Evolutionary conservation across 495 filamentous ascomycete genomes (phyloP).

Genomic region (Lepidopterella palustris): DNA sequence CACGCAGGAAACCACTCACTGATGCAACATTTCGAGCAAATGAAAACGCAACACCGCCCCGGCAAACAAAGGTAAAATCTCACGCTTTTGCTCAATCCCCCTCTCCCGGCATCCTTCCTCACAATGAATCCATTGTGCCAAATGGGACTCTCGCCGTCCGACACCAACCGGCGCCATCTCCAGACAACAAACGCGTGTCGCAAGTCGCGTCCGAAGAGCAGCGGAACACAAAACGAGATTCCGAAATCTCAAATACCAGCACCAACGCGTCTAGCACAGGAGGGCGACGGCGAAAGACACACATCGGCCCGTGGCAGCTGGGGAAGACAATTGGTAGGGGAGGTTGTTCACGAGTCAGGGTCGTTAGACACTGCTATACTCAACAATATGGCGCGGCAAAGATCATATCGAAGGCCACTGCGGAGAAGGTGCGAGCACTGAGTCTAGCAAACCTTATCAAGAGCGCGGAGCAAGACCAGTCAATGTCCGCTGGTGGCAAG

Average conservation of each 20-base stretch:
- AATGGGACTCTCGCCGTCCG: conserved; percentile 26
- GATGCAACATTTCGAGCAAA: conserved; percentile 24
- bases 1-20: conserved; percentile 8
- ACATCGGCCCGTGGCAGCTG: conserved; percentile 84
- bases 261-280: conserved; percentile 53
- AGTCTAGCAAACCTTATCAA: conserved; percentile 63
- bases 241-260: conserved; percentile 64
- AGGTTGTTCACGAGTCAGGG: conserved; percentile 73
- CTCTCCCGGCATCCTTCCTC: conserved; percentile 12
- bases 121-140: conserved; percentile 22
- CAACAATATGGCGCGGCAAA: conserved; percentile 82
- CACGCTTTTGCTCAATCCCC: conserved; percentile 1
- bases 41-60: conserved; percentile 8
- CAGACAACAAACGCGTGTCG: conserved; percentile 50
- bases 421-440: conserved; percentile 62
- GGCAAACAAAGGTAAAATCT: conserved; percentile 1
- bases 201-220: conserved; percentile 48
- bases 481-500: conserved; percentile 37
- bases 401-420: conserved; percentile 76
- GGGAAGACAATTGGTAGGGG: conserved; percentile 82
- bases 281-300: conserved; percentile 56
- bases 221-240: conserved; percentile 57
- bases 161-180: conserved; percentile 35
- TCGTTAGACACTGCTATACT: conserved; percentile 69
- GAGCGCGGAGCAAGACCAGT: conserved; percentile 29